Evolutionary conservation across 257 asterid genomes (phyloP).

Genomic region (Przewalskia tangutica): DNA sequence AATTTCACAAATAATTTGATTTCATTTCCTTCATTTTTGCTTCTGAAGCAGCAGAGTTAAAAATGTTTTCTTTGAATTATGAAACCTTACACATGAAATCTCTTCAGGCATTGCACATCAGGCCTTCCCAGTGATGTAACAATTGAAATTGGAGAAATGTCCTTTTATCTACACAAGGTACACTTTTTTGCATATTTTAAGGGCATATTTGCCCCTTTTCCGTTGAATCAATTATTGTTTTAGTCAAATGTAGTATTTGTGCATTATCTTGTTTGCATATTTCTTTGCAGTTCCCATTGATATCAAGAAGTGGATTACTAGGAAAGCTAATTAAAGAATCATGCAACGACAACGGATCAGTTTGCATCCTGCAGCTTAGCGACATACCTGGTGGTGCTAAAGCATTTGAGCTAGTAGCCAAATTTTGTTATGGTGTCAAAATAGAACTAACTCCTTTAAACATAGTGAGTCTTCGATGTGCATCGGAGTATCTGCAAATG

Average conservation of each 20-base stretch:
- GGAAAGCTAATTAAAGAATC: neutral
- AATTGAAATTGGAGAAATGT: slow-evolving; percentile 12
- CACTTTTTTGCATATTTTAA: neutral
- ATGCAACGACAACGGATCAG: neutral
- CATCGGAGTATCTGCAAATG: slow-evolving; percentile 8
- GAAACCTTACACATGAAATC: neutral
- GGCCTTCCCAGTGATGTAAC: slow-evolving; percentile 14
- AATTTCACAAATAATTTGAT: too few relatives aligned
- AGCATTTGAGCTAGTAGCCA: slow-evolving; percentile 8
- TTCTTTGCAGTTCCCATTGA: slow-evolving; percentile 1
- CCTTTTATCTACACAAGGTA: slow-evolving; percentile 16
- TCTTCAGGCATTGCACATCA: slow-evolving; percentile 11
- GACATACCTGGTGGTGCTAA: slow-evolving; percentile 8
- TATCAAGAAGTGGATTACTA: slow-evolving; percentile 10
- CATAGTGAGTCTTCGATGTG: slow-evolving; percentile 6
- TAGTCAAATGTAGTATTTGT: neutral
- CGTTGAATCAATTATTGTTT: neutral
- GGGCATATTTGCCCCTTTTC: too few relatives aligned
- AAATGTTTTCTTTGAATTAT: neutral
- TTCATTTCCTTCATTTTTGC: neutral
- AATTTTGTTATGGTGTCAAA: slow-evolving; percentile 10
- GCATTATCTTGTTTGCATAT: neutral
- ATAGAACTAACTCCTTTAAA: slow-evolving; percentile 1
- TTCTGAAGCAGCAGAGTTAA: neutral
- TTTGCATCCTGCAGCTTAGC: neutral